Evolutionary conservation across 441 rosid genomes (phyloP), one percentile per base, ranked within the genome.

Genomic region (Pelargonium citronellum): DNA sequence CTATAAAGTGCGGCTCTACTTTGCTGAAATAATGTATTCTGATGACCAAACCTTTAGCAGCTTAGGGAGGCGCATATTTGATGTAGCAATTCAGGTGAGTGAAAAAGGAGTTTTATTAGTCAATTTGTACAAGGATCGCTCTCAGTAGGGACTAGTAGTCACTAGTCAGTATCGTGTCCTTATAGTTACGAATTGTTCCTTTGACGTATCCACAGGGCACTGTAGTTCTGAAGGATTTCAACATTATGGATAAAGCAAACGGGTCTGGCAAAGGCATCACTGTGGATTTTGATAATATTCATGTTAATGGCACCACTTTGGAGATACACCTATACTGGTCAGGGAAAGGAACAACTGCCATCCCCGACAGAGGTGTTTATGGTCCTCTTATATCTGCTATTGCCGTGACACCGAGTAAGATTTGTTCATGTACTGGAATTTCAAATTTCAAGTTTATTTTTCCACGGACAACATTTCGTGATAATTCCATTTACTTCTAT

Each of bases 301-400:
- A 12, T 0, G 86, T 95, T 6, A 83, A 72, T 58, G 89, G 85
- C 16, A 85, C 81, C 79, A 92, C 99, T 16, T 30, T 95, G 71
- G 93, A 90, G 82, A 86, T 95, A 57, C 91, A 83, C 75, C 77
- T 95, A 44, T 78, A 79, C 30, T 95, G 99, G 98, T 16, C 74
- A 16, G 97, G 99, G 2, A 89, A 86, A 85, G 98, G 99, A 55
- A 91, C 97, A 13, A 85, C 71, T n/a, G 75, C 80, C 8, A 51
- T 91, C 73, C 97, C 97, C 8, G 63, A 61, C 0, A 67, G 91
- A 72, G 93, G 96, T 49, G 90, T 85, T 51, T 85, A 92, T 41
- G 99, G 97, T 24, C 97, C 99, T 69, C 91, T 95, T 58, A 87
- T 95, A 73, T 90, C 96, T 7, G 99, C 88, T 63, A 87, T 95